These are phyloP conservation scores for Tubosaeta sp. DNA, from an alignment of 768 basidiomycete species.

Conservation along the genomic window DNA sequence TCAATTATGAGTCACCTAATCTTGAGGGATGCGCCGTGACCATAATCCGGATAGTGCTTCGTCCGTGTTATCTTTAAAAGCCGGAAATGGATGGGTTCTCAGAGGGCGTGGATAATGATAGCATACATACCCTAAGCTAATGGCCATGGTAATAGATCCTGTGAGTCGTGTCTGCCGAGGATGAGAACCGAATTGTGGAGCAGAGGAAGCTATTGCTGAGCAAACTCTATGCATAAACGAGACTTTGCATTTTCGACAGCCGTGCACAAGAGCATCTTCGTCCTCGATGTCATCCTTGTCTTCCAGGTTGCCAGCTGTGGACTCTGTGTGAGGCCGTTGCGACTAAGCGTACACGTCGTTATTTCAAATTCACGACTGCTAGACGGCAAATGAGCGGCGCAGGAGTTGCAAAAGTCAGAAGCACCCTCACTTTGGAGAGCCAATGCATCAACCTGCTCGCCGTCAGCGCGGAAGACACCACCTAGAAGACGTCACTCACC, in stretches of 20 bases:
- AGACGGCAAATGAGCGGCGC: slow-evolving; percentile 16
- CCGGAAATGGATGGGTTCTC: slow-evolving; percentile 16
- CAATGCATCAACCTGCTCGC: slow-evolving; percentile 76
- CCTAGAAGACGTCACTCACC: slow-evolving; percentile 38
- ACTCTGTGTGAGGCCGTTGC: slow-evolving; percentile 60
- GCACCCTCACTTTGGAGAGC: slow-evolving; percentile 67
- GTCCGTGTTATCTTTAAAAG: slow-evolving; percentile 70
- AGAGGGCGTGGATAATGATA: slow-evolving; percentile 12
- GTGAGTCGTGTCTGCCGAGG: slow-evolving; percentile 68
- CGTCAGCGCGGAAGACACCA: slow-evolving; percentile 1
- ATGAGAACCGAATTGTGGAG: slow-evolving; percentile 11
- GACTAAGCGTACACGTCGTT: slow-evolving; percentile 69
- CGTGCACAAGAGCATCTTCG: slow-evolving; percentile 56
- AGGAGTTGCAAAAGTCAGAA: slow-evolving; percentile 2
- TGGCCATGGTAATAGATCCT: slow-evolving; percentile 89
- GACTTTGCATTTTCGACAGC: slow-evolving; percentile 71
- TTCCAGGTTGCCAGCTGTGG: slow-evolving; percentile 72
- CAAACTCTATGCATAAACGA: slow-evolving; percentile 69
- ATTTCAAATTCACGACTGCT: slow-evolving; percentile 93
- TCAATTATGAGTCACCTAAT: slow-evolving; percentile 53
- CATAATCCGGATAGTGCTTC: slow-evolving; percentile 71
- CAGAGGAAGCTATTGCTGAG: slow-evolving; percentile 11
- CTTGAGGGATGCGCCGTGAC: slow-evolving; percentile 69
- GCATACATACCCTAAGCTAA: slow-evolving; percentile 66
- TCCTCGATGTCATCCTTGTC: slow-evolving; percentile 71